Evolutionary conservation across 1,139 yeast species (phyloP).

Genomic region (Diutina rugosa): DNA sequence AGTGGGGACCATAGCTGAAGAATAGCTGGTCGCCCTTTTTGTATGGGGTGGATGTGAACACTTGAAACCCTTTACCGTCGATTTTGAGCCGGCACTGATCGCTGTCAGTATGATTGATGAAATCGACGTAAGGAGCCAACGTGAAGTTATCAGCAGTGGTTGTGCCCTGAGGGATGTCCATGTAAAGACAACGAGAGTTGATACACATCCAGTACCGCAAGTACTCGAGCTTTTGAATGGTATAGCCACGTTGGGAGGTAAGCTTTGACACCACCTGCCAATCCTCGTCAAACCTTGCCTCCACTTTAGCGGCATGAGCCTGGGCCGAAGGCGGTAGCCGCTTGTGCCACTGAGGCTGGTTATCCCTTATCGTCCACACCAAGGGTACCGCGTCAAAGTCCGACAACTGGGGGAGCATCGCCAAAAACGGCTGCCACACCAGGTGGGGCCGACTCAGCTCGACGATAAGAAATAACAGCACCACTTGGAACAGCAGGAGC

Average conservation of each 20-base stretch:
- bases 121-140: slow-evolving; percentile 85
- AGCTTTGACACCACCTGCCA: slow-evolving; percentile 14
- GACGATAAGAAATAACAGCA: slow-evolving; percentile 33
- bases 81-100: slow-evolving; percentile 41
- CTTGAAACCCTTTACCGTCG: slow-evolving; percentile 38
- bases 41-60: slow-evolving; percentile 25
- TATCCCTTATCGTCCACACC: slow-evolving; percentile 13
- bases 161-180: slow-evolving; percentile 45
- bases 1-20: slow-evolving; percentile 80
- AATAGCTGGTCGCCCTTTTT: slow-evolving; percentile 42
- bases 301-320: slow-evolving; percentile 22
- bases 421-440: slow-evolving; percentile 55
- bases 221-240: slow-evolving; percentile 15
- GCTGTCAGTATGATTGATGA: slow-evolving; percentile 59
- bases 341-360: slow-evolving; percentile 12
- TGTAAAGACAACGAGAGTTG: slow-evolving; percentile 82
- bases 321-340: slow-evolving; percentile 27
- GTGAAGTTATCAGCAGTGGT: slow-evolving; percentile 57
- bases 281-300: slow-evolving; percentile 25
- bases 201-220: slow-evolving; percentile 77
- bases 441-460: slow-evolving; percentile 32
- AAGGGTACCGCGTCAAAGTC: slow-evolving; percentile 41
- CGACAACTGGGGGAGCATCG: slow-evolving; percentile 36
- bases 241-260: slow-evolving; percentile 6
- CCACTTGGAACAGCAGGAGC: slow-evolving; percentile 34